phyloP scores from a whole-genome alignment of 345 rosid species.

The Acer saccharum region DNA sequence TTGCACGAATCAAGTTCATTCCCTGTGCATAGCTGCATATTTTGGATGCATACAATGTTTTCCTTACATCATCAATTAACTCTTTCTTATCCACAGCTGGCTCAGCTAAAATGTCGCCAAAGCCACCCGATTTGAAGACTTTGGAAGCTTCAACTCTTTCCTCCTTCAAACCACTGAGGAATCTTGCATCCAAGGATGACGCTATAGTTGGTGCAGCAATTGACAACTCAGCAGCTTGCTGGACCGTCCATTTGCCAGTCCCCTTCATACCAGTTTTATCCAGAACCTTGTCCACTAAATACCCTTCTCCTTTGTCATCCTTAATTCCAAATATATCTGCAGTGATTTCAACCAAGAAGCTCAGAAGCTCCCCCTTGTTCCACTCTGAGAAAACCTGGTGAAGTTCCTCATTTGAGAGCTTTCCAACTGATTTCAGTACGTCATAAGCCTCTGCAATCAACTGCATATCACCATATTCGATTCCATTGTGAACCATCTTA shows the following conservation, averaged over 20 bases:
- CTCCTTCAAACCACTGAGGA: conserved; percentile 48
- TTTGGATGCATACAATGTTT: conserved; percentile 24
- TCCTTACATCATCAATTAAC: conserved; percentile 28
- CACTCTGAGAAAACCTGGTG: conserved; percentile 38
- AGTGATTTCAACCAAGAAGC: conserved; percentile 46
- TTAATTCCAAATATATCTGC: conserved; percentile 44
- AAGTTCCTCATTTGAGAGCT: conserved; percentile 38
- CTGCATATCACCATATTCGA: conserved; percentile 54
- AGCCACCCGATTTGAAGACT: conserved; percentile 36
- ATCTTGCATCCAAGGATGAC: conserved; percentile 48
- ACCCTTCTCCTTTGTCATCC: conserved; percentile 39
- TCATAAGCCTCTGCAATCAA: conserved; percentile 49
- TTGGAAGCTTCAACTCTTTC: conserved; percentile 38
- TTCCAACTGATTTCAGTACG: conserved; percentile 44
- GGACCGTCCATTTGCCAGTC: conserved; percentile 49
- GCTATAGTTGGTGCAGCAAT: conserved; percentile 51
- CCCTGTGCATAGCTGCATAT: conserved; percentile 30
- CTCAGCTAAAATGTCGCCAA: conserved; percentile 27
- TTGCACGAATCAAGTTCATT: conserved; percentile 25
- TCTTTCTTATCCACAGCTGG: conserved; percentile 21
- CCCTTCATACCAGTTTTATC: conserved; percentile 57
- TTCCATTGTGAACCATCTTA: conserved; percentile 52
- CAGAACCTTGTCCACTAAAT: conserved; percentile 46
- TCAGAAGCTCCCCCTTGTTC: conserved; percentile 47
- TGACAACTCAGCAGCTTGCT: conserved; percentile 52